Evolutionary conservation across 2,329 filamentous ascomycete species (phyloP), one percentile per base, ranked within the genome.

Genomic region (Pseudopithomyces maydicus): DNA sequence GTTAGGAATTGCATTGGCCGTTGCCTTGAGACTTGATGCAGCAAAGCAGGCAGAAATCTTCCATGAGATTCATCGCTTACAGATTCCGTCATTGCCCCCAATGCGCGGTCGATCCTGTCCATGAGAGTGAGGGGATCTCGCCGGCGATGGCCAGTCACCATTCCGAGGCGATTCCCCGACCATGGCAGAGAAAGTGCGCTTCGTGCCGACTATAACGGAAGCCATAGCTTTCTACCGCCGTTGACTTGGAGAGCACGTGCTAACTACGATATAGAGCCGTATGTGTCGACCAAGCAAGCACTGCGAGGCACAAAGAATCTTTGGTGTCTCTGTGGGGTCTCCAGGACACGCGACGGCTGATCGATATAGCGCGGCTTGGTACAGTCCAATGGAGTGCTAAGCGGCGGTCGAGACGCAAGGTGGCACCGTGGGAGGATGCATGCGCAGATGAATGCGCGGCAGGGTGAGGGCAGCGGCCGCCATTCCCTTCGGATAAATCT

Each of bases 181-280:
- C 59, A 73, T 67, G 33, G 62, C 55, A 4, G 68, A 63, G 45
- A 69, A 70, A 12, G 62, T 58, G 53, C 71, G 65, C 58, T 74
- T 74, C 52, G 63, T 60, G 12, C 69, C 70, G 10, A 69, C 63
- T 29, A 61, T 61, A 42, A 60, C 65, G 38, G 67, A 65, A n/a
- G 68, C 68, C 71, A 74, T 74, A 44, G 54, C 35, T 14, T 17
- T 55, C 33, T 15, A 17, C 20, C 35, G 11, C 43, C 23, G 19
- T 32, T 10, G n/a, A 35, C 29, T 17, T 41, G 29, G 39, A 23
- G 12, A 36, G 41, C 51, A 45, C 39, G 14, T 52, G 15, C 33
- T 11, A 17, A 22, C 35, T n/a, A 35, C 8, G n/a, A 19, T 17
- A 10, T 19, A 29, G 32, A 6, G n/a, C 26, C 7, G 11, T 35